Base-by-base conservation (phyloP, 768 basidiomycete species). In the Phanerodontia chrysosporium region DNA sequence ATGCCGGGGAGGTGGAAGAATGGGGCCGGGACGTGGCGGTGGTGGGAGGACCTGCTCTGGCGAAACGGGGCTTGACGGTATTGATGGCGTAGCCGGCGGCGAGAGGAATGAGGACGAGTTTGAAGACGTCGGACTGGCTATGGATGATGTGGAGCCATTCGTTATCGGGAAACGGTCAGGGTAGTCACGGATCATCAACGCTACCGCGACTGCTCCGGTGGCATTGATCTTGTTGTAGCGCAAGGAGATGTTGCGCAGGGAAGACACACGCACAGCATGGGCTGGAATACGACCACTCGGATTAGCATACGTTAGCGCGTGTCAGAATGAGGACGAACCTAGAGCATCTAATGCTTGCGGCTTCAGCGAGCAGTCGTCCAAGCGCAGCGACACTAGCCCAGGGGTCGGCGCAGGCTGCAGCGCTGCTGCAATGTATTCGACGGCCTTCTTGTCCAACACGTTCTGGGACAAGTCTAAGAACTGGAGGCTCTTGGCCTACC, bases 181-280 rank as follows among this genome's bases (percentile, higher is more conserved):
- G 68, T 98, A 98, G 72, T 99, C 96, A 53, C 91, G 84, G 62
- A 98, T 95, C 92, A 99, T 95, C 53, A 97, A 80, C 0, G 96
- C 95, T 13, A 98, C 79, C 0, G 94, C 90, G 5, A 98, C 93
- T 8, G 90, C 94, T 32, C 95, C 94, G 0, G 89, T 82, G 0
- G 86, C 81, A 32, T 80, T 84, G 66, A 98, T 97, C 45, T 84
- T 83, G 72, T 99, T 98, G 48, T 92, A 83, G 16, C 96, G 84
- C 24, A 99, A 74, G 4, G 94, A 96, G 51, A 99, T 86, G 67
- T 99, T 93, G 58, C 85, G 83, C 58, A 99, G 73, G 0, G 87
- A 86, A 0, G 93, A 94, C 0, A 83, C 85, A 4, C 96, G 89
- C 18, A 98, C 84, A 14, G 84, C 85, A 57, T 93, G 87, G 18